Conservation (phyloP, 2,329 filamentous ascomycete genomes). For the Aureobasidium sp. region DNA sequence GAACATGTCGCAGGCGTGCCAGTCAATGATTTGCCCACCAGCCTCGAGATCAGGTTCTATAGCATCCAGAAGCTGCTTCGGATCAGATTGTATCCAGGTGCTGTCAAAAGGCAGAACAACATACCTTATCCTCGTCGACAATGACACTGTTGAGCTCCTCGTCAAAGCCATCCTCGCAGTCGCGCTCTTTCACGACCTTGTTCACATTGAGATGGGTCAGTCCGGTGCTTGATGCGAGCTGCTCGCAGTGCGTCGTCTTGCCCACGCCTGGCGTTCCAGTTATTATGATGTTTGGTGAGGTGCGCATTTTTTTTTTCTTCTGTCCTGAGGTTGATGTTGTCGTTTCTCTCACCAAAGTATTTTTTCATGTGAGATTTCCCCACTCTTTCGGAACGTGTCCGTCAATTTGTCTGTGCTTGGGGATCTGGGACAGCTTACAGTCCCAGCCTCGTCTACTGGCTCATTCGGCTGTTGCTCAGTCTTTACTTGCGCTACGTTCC, state of each 20-base stretch:
- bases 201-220: slow-evolving; percentile 84
- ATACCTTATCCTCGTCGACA: slow-evolving; percentile 91
- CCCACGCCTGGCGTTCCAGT: slow-evolving; percentile 94
- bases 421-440: too few species aligned
- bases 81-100: not conserved
- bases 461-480: too few species aligned
- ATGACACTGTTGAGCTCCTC: slow-evolving; percentile 79
- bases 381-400: too few species aligned
- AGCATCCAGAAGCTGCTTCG: slow-evolving; percentile 66
- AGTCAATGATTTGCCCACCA: slow-evolving; percentile 88
- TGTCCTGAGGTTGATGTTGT: too few species aligned
- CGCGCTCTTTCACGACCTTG: slow-evolving; percentile 79
- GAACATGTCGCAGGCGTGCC: slow-evolving; percentile 96
- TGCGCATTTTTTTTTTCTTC: slow-evolving; percentile 37
- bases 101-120: slow-evolving; percentile 16
- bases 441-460: too few species aligned
- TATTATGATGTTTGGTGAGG: slow-evolving; percentile 78
- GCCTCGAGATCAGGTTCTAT: slow-evolving; percentile 73
- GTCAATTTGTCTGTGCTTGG: too few species aligned
- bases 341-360: not conserved
- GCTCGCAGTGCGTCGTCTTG: slow-evolving; percentile 87
- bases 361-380: not conserved
- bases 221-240: slow-evolving; percentile 66
- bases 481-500: too few species aligned
- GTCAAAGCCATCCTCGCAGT: slow-evolving; percentile 81